These are phyloP conservation scores for Verbascum thapsus DNA, from an alignment of 257 asterid species.

Conservation along the genomic window DNA sequence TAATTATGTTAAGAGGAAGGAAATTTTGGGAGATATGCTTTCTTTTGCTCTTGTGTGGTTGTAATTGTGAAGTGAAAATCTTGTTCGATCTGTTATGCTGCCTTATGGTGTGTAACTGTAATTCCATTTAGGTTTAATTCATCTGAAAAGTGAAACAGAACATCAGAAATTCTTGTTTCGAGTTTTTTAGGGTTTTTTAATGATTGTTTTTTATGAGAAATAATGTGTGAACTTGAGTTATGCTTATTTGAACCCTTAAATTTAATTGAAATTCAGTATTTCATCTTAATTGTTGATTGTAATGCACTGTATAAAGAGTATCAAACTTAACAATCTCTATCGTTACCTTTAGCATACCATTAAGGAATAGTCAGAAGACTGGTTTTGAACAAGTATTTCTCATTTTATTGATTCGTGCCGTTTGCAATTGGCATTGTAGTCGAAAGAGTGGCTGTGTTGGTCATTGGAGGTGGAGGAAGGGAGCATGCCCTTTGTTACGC, in stretches of 20 bases:
- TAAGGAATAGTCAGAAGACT: background rate
- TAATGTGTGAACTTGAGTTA: background rate
- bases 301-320: background rate
- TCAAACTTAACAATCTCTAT: background rate
- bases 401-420: too few species aligned
- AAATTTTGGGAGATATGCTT: background rate
- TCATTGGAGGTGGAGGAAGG: constrained; percentile 98
- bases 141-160: background rate
- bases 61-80: background rate
- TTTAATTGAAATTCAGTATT: background rate
- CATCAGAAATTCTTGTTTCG: background rate
- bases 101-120: background rate
- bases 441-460: constrained; percentile 79
- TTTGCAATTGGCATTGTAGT: too few species aligned
- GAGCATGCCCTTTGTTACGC: constrained; percentile 93
- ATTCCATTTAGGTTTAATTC: background rate
- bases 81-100: background rate
- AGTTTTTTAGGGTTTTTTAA: background rate
- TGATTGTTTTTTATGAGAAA: background rate
- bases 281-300: background rate
- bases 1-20: background rate
- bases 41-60: background rate
- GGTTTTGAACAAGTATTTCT: background rate
- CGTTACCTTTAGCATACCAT: background rate
- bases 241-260: background rate